Evolutionary conservation across 177 flowering plant species (phyloP), one percentile per base, ranked within the genome.

Genomic region (Vitis hybrid): DNA sequence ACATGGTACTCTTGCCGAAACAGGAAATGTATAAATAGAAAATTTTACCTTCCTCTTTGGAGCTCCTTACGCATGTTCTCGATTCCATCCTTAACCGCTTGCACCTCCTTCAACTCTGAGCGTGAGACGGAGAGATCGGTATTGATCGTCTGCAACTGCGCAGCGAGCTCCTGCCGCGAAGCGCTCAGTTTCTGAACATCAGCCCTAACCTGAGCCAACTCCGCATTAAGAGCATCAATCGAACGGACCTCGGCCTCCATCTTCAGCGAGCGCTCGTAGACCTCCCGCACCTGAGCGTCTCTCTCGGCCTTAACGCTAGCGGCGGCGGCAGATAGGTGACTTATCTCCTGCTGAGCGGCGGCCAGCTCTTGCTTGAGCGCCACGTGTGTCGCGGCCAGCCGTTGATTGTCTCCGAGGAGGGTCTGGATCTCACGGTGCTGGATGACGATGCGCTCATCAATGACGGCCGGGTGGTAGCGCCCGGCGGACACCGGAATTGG

Each of bases 361-460:
- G 81, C 50, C 51, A 91, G 85, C 39, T 94, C 97, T 54, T 92
- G 92, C 64, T 86, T 88, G 70, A 94, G 89, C 9, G 87, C 89
- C 49, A 87, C 81, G 82, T 92, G 92, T 12, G 86, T 71, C 54
- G 89, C 86, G 3, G 88, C 91, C 0, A 94, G 81, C 19, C 87
- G 84, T 62, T 89, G 96, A 61, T 89, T 89, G 76, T 92, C 96
- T 13, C 68, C 19, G 75, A 90, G 87, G 62, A 89, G 89, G 62
- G 83, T 30, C 68, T 89, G 91, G 70, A 90, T 86, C 71, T 88
- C 86, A 8, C 79, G 85, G 68, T 79, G 82, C 60, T 84, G 89
- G 48, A 74, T 68, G 19, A 71, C 82, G 69, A 80, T 55, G 12
- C 81, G 87, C 50, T 87, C 90, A 51, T 88, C 88, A 58, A 86